Evolutionary conservation across 805 yeast genomes (phyloP), one percentile per base, ranked within the genome.

Genomic region (Ogataea methanolica): DNA sequence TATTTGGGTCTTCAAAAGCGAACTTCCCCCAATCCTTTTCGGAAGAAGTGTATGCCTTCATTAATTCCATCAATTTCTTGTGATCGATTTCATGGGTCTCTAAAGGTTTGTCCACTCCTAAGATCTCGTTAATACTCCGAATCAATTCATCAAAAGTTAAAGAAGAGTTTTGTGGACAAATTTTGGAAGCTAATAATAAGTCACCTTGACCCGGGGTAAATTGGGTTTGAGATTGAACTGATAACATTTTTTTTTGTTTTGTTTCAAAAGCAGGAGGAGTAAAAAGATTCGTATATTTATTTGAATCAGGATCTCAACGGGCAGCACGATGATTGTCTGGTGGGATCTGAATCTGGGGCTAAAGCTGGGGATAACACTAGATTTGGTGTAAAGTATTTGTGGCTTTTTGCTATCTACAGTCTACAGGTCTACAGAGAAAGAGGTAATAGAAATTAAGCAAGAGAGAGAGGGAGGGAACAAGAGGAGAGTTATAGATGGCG

Each of bases 1-100:
- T 60, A 33, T 74, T 58, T 9, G 69, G 55, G 55, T 84, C 88
- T 33, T 66, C 69, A 34, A 76, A 68, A 4, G 87, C 88, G 65
- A 67, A 83, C 49, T 69, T 67, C 37, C 58, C 59, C 91, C 91
- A 84, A 51, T 84, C 85, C 3, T 55, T 42, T 46, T 72, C 76
- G 46, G 69, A 54, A 5, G 82, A 72, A 19, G 57, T 56, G 65
- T 83, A 84, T 22, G 57, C 54, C 35, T 69, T 68, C 80, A 84
- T 72, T 36, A 75, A 56, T 36, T 56, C 54, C 62, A 69, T 67
- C 37, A 84, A 67, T 22, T 69, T 53, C 31, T 64, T 69, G 48
- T 78, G 75, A 56, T 83, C 82, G 36, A 83, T 76, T 43, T 81
- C 85, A 6, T 67, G 70, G 3, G 74, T 42, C 7, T 40, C 31